Evolutionary conservation across 352 stramenopile species (phyloP), one percentile per base, ranked within the genome.

Genomic region (Phytophthora sp.): DNA sequence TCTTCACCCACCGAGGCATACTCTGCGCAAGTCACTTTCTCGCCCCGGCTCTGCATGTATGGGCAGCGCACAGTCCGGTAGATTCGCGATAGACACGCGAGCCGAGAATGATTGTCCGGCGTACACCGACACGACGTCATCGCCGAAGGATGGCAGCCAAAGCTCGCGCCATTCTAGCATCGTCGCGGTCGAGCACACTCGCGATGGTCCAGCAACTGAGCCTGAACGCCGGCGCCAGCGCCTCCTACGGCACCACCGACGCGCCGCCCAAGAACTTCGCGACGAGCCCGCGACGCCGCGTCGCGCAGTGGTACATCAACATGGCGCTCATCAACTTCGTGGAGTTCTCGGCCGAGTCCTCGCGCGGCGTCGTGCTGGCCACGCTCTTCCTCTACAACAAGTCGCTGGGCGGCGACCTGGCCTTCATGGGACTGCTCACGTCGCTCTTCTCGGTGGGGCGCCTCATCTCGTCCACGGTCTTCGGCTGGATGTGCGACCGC

Each of bases 271-370:
- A 77, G 43, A 62, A 79, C 67, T 86, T 74, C 32, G 24, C 35
- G 26, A 53, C 54, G 24, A 87, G 77, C 41, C 80, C 78, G 50
- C 74, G 73, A 11, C 50, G 61, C 41, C 78, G 80, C 30, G 31
- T 81, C n/a, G 58, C 64, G 26, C 66, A 75, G 54, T 94, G 85
- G 85, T 87, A 88, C 59, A 66, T 89, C 51, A 88, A 92, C 64
- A 92, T 94, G 79, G 69, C 70, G 34, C 74, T 94, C 27, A 76
- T 94, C 77, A 92, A 94, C 75, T 89, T 94, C 60, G 79, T 94
- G 57, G 85, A 94, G 57, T 92, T 94, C 59, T 59, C 85, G 18
- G 85, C 83, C 28, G 85, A 94, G 54, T 91, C 82, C 2, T 91
- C 85, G 23, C 79, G 85, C 17, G 85, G 85, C 43, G 69, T 94